Evolutionary conservation across 129 eudicot genomes (phyloP), one percentile per base, ranked within the genome.

Genomic region (Chrysanthemum lavandulifolium): DNA sequence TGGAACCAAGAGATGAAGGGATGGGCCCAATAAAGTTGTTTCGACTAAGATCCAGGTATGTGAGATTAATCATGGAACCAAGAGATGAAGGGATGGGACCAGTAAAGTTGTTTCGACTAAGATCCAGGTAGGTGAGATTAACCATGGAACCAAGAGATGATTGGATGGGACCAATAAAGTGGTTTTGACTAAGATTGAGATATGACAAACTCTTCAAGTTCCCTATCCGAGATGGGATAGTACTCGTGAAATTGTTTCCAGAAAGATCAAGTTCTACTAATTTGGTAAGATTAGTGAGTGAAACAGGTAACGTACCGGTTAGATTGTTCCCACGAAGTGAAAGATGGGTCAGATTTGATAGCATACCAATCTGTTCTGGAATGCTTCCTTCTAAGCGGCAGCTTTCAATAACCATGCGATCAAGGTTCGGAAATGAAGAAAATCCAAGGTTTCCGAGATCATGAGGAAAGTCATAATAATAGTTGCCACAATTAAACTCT

Each of bases 381-480:
- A 76, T 69, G 62, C 43, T 57, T 60, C 81, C 81, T 47, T 1
- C 25, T 19, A 76, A 45, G 6, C 0, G 1, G 23, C 23, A 47
- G 1, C 4, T 0, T 3, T 0, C 9, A 61, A 69, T 14, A 9
- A 0, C 0, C 7, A 77, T 56, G 5, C 21, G 0, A 2, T 8
- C 14, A 36, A 77, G 76, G 65, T 63, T 51, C 15, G 81, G 63
- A 52, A 77, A 31, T 56, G 71, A 61, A 53, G 81, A 36, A 33
- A 77, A 61, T 23, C 56, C 12, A 3, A 65, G 49, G 21, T 29
- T 15, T 65, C 13, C 11, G 0, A 69, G 25, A 45, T 14, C 25
- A 52, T 19, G 19, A 9, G 45, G 16, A 43, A 25, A 1, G 11
- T 2, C 2, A 15, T 3, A 27, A 27, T 3, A 23, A 4, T 1